phyloP scores from a whole-genome alignment of 345 rosid genomes.

The Salix caprea region DNA sequence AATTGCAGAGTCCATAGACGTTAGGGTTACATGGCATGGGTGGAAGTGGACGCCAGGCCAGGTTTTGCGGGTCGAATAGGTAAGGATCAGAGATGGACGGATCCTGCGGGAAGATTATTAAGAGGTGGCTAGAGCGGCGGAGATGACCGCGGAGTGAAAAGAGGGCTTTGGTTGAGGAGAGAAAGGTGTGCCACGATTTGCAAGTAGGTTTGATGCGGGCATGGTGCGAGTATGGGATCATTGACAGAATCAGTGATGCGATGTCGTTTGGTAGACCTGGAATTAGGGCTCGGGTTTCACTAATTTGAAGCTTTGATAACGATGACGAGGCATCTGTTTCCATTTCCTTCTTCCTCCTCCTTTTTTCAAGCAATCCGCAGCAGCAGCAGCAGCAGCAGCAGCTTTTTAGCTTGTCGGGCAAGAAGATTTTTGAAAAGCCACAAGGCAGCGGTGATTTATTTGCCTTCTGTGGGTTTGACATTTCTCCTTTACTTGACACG shows the following conservation, averaged over 20 bases:
- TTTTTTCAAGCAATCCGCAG: background rate
- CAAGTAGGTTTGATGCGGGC: slow-evolving; percentile 66
- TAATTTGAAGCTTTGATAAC: slow-evolving; percentile 7
- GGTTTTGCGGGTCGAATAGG: slow-evolving; percentile 66
- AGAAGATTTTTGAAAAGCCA: background rate
- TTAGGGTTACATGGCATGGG: slow-evolving; percentile 76
- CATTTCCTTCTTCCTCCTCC: background rate
- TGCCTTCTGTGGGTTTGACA: background rate
- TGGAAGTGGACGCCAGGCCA: slow-evolving; percentile 74
- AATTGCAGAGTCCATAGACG: slow-evolving; percentile 84
- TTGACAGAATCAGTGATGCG: slow-evolving; percentile 50
- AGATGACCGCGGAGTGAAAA: slow-evolving; percentile 49
- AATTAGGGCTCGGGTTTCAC: slow-evolving; percentile 41
- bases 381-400: background rate
- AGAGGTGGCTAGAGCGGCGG: slow-evolving; percentile 42
- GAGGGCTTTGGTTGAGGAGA: slow-evolving; percentile 59
- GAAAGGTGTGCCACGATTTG: slow-evolving; percentile 66
- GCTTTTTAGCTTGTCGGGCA: background rate
- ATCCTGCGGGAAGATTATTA: slow-evolving; percentile 80
- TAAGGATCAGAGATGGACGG: slow-evolving; percentile 73
- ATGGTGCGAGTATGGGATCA: slow-evolving; percentile 69
- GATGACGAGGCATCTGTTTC: background rate
- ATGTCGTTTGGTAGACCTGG: slow-evolving; percentile 80
- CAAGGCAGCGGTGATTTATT: background rate
- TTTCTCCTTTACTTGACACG: background rate